Evolutionary conservation across 495 filamentous ascomycete species (phyloP).

Genomic region (Parathielavia hyrcaniae): DNA sequence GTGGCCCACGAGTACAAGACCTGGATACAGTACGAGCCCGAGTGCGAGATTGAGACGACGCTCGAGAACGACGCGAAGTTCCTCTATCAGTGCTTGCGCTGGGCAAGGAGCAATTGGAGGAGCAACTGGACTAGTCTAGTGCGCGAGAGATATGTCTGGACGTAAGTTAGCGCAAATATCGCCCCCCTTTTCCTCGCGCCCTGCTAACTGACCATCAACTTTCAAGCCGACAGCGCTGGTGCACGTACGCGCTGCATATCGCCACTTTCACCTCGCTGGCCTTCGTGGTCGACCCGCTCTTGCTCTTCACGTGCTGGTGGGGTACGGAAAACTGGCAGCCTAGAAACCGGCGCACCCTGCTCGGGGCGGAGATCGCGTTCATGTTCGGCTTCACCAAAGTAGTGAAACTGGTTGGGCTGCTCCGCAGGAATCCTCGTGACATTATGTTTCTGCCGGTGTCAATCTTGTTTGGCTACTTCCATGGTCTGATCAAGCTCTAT

Average conservation of each 20-base stretch:
- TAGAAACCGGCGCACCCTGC: constrained; percentile 38
- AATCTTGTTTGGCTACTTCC: constrained; percentile 71
- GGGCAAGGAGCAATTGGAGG: constrained; percentile 77
- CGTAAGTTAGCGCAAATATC: constrained; percentile 44
- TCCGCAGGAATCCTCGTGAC: constrained; percentile 63
- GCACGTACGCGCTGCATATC: constrained; percentile 67
- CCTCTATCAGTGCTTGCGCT: constrained; percentile 70
- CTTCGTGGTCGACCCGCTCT: constrained; percentile 55
- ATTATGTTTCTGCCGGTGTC: constrained; percentile 63
- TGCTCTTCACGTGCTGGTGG: constrained; percentile 53
- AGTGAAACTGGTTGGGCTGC: constrained; percentile 69
- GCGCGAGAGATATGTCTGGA: constrained; percentile 60
- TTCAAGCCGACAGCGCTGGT: constrained; percentile 63
- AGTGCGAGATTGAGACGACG: constrained; percentile 69
- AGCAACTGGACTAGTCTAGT: constrained; percentile 75
- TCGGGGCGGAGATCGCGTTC: constrained; percentile 45
- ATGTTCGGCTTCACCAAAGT: constrained; percentile 62
- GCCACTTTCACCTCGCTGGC: constrained; percentile 68
- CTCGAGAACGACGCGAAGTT: constrained; percentile 68
- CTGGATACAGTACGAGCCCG: constrained; percentile 66
- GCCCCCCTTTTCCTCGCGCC: background rate
- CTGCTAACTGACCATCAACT: constrained; percentile 2
- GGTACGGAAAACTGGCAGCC: constrained; percentile 41
- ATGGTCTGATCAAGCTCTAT: constrained; percentile 71
- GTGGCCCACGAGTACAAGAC: constrained; percentile 71